Evolutionary conservation across 805 yeast species (phyloP).

Genomic region (Candida piceae): DNA sequence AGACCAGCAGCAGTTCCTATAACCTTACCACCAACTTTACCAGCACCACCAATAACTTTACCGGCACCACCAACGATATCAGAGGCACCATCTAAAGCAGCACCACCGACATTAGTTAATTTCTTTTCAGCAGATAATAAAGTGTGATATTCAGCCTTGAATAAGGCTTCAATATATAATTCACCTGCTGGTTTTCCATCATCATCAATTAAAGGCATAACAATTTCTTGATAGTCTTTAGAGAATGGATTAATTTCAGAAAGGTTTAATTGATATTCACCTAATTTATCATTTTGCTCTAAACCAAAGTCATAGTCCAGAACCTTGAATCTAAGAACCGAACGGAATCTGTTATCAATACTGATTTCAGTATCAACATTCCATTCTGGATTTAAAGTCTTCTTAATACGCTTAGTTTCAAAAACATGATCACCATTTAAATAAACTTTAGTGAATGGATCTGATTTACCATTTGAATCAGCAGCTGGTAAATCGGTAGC

Average conservation of each 20-base stretch:
- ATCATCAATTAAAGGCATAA: constrained; percentile 46
- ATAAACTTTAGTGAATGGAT: constrained; percentile 75
- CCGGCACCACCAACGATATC: constrained; percentile 45
- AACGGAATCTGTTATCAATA: constrained; percentile 57
- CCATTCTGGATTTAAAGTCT: constrained; percentile 88
- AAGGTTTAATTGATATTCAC: constrained; percentile 55
- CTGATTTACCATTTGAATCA: constrained; percentile 91
- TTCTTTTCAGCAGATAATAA: constrained; percentile 35
- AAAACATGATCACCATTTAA: constrained; percentile 59
- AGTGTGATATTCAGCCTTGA: constrained; percentile 65
- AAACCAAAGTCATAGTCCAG: constrained; percentile 94
- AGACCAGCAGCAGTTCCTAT: constrained; percentile 41
- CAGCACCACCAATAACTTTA: constrained; percentile 44
- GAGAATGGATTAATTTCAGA: constrained; percentile 54
- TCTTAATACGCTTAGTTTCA: constrained; percentile 78
- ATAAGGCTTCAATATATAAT: constrained; percentile 51
- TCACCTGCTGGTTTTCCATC: constrained; percentile 59
- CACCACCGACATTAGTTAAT: constrained; percentile 32
- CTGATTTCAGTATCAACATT: constrained; percentile 60
- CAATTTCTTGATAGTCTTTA: constrained; percentile 40
- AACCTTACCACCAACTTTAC: constrained; percentile 49
- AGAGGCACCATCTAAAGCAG: constrained; percentile 43
- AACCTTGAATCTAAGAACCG: constrained; percentile 51
- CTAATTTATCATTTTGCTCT: constrained; percentile 76
- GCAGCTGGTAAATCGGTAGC: constrained; percentile 75